phyloP scores from a whole-genome alignment of 192 early-diverging fungal genomes.

The Funneliformis mosseae region DNA sequence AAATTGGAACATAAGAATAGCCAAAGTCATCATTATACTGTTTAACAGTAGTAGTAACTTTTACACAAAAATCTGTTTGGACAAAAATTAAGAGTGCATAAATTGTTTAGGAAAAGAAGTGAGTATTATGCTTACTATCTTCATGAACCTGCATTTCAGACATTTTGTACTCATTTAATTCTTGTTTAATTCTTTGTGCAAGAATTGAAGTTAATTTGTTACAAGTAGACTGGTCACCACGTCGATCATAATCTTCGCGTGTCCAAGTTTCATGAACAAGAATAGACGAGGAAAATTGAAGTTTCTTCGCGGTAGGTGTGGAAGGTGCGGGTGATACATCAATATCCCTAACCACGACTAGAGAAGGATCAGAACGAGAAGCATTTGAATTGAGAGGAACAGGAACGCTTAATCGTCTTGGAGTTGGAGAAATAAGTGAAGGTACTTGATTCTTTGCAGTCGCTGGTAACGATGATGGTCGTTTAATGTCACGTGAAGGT shows the following conservation, averaged over 20 bases:
- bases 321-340: slow-evolving; percentile 17
- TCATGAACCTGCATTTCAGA: slow-evolving; percentile 89
- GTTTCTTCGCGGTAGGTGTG: slow-evolving; percentile 38
- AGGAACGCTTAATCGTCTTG: background rate
- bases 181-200: slow-evolving; percentile 87
- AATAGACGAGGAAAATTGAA: slow-evolving; percentile 56
- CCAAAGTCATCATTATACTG: background rate
- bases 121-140: slow-evolving; percentile 71
- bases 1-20: too few relatives aligned
- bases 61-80: background rate
- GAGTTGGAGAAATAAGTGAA: background rate
- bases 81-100: too few relatives aligned
- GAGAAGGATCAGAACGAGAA: background rate
- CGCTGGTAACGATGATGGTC: background rate
- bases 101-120: slow-evolving; percentile 61
- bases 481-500: background rate
- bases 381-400: background rate
- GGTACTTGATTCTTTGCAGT: background rate
- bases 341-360: background rate
- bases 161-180: slow-evolving; percentile 94
- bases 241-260: slow-evolving; percentile 84
- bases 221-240: slow-evolving; percentile 81
- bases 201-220: slow-evolving; percentile 80
- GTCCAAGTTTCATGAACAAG: slow-evolving; percentile 70
- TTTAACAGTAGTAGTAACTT: background rate